phyloP scores from a whole-genome alignment of 2,329 filamentous ascomycete species.

The Fusarium algeriense region DNA sequence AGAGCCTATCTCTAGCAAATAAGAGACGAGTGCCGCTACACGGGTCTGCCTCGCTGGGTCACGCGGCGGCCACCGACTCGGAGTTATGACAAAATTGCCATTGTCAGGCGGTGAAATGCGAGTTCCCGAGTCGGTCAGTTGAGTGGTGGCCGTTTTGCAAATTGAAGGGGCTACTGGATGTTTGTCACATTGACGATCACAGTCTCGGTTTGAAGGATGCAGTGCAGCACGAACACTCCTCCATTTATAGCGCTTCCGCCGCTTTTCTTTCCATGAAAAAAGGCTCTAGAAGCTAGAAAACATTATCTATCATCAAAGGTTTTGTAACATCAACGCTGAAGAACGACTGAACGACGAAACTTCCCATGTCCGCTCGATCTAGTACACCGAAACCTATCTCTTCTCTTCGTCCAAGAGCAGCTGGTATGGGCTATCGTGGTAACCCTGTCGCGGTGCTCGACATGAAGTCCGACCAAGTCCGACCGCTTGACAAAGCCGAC shows the following conservation, averaged over 20 bases:
- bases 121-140: no score
- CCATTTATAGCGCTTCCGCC: background rate
- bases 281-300: background rate
- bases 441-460: background rate
- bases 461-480: background rate
- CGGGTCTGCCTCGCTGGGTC: background rate
- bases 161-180: background rate
- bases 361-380: background rate
- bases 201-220: background rate
- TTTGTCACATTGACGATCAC: background rate
- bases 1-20: background rate
- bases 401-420: background rate
- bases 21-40: background rate
- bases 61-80: no score
- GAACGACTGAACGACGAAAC: background rate
- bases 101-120: background rate
- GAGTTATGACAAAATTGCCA: background rate
- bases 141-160: rapidly evolving
- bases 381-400: background rate
- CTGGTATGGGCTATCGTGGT: rapidly evolving
- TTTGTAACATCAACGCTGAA: no score
- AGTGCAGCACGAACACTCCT: background rate
- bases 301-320: no score
- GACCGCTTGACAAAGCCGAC: background rate
- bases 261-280: background rate